A percentile compares a stretch with the other conserved stretches of the same genome.
phyloP scores from a whole-genome alignment of 352 stramenopile genomes.

The Peronospora farinosa region DNA sequence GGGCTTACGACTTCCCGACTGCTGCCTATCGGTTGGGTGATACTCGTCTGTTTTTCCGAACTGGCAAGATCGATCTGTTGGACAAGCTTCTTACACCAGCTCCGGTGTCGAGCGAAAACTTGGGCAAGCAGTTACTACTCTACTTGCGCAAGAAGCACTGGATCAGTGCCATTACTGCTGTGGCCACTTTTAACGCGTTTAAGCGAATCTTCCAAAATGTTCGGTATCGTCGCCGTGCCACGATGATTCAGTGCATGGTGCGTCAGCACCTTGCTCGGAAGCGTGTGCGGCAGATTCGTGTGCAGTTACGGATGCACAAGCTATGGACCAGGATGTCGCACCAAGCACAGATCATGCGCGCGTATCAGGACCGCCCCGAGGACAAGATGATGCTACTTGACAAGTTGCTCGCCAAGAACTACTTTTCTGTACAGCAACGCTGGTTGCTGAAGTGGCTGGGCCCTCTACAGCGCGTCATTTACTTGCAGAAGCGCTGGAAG shows the following conservation, averaged over 20 bases:
- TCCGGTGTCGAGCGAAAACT: conserved; percentile 22
- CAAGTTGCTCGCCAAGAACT: conserved; percentile 63
- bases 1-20: conserved; percentile 67
- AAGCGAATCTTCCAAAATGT: conserved; percentile 64
- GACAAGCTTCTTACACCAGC: conserved; percentile 67
- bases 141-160: conserved; percentile 79
- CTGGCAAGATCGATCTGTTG: conserved; percentile 80
- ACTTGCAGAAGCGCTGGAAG: conserved; percentile 82
- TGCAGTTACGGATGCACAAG: conserved; percentile 51
- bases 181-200: conserved; percentile 69
- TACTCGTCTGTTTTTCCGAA: conserved; percentile 79
- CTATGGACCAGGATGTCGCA: conserved; percentile 64
- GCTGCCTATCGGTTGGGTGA: conserved; percentile 74
- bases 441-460: conserved; percentile 85
- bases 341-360: conserved; percentile 63
- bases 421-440: conserved; percentile 50
- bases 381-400: conserved; percentile 81
- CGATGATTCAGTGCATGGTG: conserved; percentile 73
- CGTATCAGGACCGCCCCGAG: conserved; percentile 70
- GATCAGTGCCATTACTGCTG: conserved; percentile 58
- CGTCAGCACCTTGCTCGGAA: conserved; percentile 71
- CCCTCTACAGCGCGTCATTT: conserved; percentile 73
- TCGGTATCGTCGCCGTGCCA: conserved; percentile 63
- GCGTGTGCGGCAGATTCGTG: conserved; percentile 51
- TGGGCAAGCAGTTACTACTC: conserved; percentile 38